These are phyloP conservation scores for Ceriops zippeliana DNA, from an alignment of 345 rosid species.

Conservation along the genomic window DNA sequence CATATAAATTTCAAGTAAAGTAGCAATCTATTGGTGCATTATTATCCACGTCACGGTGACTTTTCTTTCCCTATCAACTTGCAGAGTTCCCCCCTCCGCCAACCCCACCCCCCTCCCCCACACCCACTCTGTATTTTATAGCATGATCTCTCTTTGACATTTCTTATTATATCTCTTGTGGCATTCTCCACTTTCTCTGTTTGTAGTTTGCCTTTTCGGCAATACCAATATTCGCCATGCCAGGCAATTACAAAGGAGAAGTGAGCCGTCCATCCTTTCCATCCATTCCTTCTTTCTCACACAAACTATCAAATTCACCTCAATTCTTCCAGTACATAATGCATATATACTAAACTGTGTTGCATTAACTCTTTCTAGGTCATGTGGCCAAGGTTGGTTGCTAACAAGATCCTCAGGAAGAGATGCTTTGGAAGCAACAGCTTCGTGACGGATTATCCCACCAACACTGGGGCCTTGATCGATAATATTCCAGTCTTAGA, in stretches of 20 bases:
- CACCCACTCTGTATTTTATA: conserved; percentile 15
- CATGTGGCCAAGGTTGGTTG: conserved; percentile 79
- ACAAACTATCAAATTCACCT: background rate
- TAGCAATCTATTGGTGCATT: conserved; percentile 11
- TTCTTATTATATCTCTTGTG: conserved; percentile 23
- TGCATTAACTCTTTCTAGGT: conserved; percentile 29
- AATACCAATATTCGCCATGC: conserved; percentile 25
- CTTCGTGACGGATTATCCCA: conserved; percentile 73
- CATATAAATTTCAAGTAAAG: background rate
- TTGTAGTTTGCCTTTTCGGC: conserved; percentile 2
- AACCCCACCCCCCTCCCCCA: too few species aligned
- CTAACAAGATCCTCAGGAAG: conserved; percentile 58
- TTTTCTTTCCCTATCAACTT: conserved; percentile 39
- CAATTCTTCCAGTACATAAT: background rate
- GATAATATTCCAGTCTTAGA: conserved; percentile 29
- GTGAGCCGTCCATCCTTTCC: conserved; percentile 23
- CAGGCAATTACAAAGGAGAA: conserved; percentile 37
- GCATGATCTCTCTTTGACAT: conserved; percentile 24
- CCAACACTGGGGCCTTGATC: conserved; percentile 23
- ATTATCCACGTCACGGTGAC: conserved; percentile 40
- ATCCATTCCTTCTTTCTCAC: background rate
- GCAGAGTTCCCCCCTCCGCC: conserved; percentile 43
- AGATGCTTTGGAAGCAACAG: conserved; percentile 56
- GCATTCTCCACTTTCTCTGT: conserved; percentile 10
- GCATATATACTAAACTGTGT: background rate